Conservation (phyloP, 1,284 basidiomycete genomes). For the Termitomyces sp. region DNA sequence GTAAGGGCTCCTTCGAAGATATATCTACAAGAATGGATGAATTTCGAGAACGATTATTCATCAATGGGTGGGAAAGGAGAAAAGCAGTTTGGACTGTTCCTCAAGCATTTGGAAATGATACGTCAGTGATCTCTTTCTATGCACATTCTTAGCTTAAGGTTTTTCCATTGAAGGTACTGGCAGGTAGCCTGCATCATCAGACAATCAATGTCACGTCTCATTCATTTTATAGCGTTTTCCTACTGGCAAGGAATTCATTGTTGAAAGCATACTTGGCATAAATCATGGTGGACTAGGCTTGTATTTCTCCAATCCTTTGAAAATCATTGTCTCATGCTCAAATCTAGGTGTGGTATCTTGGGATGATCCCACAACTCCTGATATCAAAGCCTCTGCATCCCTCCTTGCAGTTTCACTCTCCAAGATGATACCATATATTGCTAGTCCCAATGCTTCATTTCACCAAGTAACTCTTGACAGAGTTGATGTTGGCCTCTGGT, state of each 20-base stretch:
- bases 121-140: constrained; percentile 33
- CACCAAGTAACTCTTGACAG: constrained; percentile 29
- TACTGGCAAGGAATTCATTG: constrained; percentile 63
- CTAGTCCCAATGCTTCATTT: constrained; percentile 31
- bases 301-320: background rate
- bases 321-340: background rate
- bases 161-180: constrained; percentile 52
- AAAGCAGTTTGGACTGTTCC: constrained; percentile 73
- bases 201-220: background rate
- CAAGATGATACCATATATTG: constrained; percentile 35
- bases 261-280: constrained; percentile 59
- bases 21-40: constrained; percentile 61
- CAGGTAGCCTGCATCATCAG: constrained; percentile 16
- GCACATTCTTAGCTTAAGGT: constrained; percentile 1
- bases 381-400: constrained; percentile 56
- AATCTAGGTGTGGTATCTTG: constrained; percentile 57
- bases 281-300: constrained; percentile 64
- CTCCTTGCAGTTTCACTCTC: constrained; percentile 38
- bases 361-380: constrained; percentile 56
- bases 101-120: constrained; percentile 63
- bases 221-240: constrained; percentile 37
- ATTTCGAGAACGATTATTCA: constrained; percentile 50
- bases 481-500: constrained; percentile 44
- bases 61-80: constrained; percentile 58
- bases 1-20: constrained; percentile 49